phyloP scores from a whole-genome alignment of 352 stramenopile species.

The Phytophthora sojae region DNA sequence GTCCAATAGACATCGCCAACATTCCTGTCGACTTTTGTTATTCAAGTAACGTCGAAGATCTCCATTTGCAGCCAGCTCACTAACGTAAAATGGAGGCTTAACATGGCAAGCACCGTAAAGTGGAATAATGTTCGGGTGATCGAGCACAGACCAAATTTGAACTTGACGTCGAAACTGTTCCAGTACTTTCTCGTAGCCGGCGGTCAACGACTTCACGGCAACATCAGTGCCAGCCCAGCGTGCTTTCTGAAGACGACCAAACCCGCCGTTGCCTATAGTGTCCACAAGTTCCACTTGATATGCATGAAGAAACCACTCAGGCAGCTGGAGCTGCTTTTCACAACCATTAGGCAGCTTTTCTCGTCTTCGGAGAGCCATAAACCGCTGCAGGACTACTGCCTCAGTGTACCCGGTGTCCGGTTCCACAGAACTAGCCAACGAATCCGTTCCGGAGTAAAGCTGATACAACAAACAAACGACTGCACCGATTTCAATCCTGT shows the following conservation, averaged over 20 bases:
- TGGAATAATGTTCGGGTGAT: not conserved
- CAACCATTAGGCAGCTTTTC: not conserved
- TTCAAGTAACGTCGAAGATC: not conserved
- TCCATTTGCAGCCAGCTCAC: not conserved
- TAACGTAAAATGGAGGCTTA: not conserved
- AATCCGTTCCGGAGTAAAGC: not conserved
- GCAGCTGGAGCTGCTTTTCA: not conserved
- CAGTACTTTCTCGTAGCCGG: not conserved
- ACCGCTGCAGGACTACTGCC: not conserved
- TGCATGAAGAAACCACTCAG: constrained; percentile 1
- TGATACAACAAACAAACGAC: constrained; percentile 3
- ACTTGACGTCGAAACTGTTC: not conserved
- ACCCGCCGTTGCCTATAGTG: not conserved
- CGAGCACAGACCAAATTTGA: not conserved
- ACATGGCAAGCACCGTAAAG: not conserved
- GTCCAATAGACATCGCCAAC: not conserved
- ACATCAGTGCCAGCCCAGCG: not conserved
- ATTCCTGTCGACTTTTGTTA: not conserved
- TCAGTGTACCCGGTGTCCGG: not conserved
- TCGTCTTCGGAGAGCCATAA: not conserved
- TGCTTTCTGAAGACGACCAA: not conserved
- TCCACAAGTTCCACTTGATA: not conserved
- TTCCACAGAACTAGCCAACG: not conserved
- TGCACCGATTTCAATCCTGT: not conserved
- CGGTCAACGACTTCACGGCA: not conserved